These are phyloP conservation scores for Chondrus crispus DNA, from an alignment of 23 red algal species.

Conservation along the genomic window DNA sequence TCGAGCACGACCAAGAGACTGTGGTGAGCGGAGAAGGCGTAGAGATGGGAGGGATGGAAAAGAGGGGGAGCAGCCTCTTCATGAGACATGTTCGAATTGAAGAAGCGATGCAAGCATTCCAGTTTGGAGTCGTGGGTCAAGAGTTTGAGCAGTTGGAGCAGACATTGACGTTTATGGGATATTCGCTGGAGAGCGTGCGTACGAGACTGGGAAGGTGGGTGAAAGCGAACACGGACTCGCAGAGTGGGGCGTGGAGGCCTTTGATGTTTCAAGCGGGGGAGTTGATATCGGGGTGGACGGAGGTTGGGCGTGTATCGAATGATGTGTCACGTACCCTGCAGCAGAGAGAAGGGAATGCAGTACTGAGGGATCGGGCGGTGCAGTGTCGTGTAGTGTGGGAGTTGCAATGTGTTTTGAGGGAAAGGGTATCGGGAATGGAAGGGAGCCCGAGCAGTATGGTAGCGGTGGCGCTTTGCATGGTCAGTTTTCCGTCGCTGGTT, in stretches of 20 bases:
- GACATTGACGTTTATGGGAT: slow-evolving; percentile 48
- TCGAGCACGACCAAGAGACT: not conserved
- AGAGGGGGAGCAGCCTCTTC: not conserved
- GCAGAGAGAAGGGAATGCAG: not conserved
- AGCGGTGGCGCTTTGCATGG: too few species aligned
- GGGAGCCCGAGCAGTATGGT: too few species aligned
- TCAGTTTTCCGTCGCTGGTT: too few species aligned
- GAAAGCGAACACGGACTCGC: not conserved
- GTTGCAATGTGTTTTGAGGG: not conserved
- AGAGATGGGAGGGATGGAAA: too few species aligned
- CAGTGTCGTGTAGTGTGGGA: slow-evolving; percentile 9
- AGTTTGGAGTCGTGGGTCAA: too few species aligned
- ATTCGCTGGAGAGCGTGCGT: slow-evolving; percentile 36
- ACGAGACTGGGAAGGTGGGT: not conserved
- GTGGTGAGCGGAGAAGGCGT: too few species aligned
- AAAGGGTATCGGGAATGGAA: not conserved
- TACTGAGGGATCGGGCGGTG: not conserved
- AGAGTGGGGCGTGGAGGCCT: too few species aligned
- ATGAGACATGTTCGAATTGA: not conserved
- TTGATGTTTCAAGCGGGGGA: too few species aligned
- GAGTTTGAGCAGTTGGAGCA: not conserved
- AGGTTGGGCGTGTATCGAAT: too few species aligned
- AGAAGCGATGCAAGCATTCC: not conserved
- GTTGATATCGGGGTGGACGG: too few species aligned
- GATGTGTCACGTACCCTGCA: too few species aligned